Conservation (phyloP, 805 yeast species). For the Helenozyma baotianmanensis region DNA sequence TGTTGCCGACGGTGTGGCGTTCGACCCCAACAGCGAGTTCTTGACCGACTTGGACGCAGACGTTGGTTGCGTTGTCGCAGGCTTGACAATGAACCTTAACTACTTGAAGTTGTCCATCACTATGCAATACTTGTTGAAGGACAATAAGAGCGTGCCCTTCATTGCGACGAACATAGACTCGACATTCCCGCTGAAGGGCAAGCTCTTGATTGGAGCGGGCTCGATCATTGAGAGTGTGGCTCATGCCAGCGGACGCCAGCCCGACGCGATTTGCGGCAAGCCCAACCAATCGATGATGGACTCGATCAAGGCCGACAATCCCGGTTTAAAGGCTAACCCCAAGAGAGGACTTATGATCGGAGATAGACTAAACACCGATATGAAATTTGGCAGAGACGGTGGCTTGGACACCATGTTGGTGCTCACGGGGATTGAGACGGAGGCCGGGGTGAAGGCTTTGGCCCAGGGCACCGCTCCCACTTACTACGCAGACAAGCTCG, state of each 20-base stretch:
- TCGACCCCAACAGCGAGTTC: conserved; percentile 53
- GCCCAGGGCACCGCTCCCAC: conserved; percentile 51
- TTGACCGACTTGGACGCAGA: conserved; percentile 57
- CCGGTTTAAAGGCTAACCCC: conserved; percentile 44
- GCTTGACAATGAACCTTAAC: conserved; percentile 71
- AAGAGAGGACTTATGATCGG: conserved; percentile 84
- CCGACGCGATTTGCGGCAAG: conserved; percentile 83
- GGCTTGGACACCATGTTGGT: conserved; percentile 85
- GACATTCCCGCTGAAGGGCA: conserved; percentile 86
- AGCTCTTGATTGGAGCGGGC: conserved; percentile 92
- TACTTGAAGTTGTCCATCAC: conserved; percentile 80
- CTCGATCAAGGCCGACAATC: conserved; percentile 67
- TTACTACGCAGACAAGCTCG: conserved; percentile 64
- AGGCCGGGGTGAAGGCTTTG: conserved; percentile 47
- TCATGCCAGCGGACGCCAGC: conserved; percentile 72
- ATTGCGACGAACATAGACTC: conserved; percentile 94
- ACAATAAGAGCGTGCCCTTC: conserved; percentile 56
- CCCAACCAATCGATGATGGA: conserved; percentile 89
- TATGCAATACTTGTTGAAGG: conserved; percentile 68
- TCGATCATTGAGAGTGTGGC: conserved; percentile 77
- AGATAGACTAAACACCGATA: conserved; percentile 92
- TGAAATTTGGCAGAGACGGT: conserved; percentile 84
- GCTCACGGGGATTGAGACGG: conserved; percentile 86
- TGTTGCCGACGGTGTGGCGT: conserved; percentile 39
- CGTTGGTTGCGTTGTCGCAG: conserved; percentile 89